Percentiles rank a stretch among this genome's conserved stretches.
Evolutionary conservation across 441 rosid species (phyloP).

Genomic region (Euphorbia corollata): DNA sequence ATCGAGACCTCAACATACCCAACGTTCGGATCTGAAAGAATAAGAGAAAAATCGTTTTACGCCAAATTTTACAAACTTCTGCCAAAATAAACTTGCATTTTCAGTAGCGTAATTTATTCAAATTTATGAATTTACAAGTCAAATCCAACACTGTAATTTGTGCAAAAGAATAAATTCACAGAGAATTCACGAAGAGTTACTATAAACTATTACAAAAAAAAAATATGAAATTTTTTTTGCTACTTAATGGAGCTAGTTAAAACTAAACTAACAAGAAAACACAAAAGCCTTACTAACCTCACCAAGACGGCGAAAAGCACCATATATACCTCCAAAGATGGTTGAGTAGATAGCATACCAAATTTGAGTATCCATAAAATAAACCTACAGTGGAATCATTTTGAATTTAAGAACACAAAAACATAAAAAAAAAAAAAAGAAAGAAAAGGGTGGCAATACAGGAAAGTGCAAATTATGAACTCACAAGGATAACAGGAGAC

Average conservation of each 20-base stretch:
- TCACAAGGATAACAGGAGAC: conserved; percentile 92
- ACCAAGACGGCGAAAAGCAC: conserved; percentile 98
- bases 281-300: conserved; percentile 46
- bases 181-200: background rate
- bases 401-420: background rate
- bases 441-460: background rate
- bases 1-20: conserved; percentile 97
- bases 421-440: background rate
- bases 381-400: conserved; percentile 43
- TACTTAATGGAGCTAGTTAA: too few species aligned
- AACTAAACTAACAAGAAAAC: background rate
- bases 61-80: background rate
- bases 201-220: background rate
- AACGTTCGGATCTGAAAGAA: conserved; percentile 79
- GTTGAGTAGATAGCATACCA: conserved; percentile 99
- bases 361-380: conserved; percentile 97
- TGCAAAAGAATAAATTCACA: background rate
- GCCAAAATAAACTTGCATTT: background rate
- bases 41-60: background rate
- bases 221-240: too few species aligned
- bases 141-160: background rate
- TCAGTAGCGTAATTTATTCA: background rate
- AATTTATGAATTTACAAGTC: background rate
- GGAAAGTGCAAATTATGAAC: conserved; percentile 3
- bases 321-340: conserved; percentile 93